A percentile compares a stretch with the other conserved stretches of the same genome.
These are phyloP conservation scores for Diplodia corticola DNA, from an alignment of 2,329 filamentous ascomycete species.

Conservation along the genomic window DNA sequence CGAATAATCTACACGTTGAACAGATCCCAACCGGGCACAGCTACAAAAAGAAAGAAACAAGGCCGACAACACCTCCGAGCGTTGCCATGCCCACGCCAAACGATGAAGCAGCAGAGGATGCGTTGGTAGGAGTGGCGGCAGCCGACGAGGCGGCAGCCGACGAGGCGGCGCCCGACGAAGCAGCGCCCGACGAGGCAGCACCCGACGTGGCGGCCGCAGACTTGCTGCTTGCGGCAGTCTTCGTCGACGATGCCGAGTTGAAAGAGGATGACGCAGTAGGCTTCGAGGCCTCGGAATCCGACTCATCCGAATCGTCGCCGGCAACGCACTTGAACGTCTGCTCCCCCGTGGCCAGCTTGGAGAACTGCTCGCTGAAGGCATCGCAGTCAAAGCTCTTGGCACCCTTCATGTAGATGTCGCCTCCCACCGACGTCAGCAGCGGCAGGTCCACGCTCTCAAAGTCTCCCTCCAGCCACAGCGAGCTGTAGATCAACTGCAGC, in stretches of 20 bases:
- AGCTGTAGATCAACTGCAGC: background rate
- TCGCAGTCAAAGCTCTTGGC: slow-evolving; percentile 6
- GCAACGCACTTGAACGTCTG: slow-evolving; percentile 8
- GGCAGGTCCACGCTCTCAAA: slow-evolving; percentile 2
- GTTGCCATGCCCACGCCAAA: background rate
- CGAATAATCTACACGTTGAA: background rate
- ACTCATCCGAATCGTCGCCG: background rate
- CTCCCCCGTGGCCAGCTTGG: background rate
- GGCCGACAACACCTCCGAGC: background rate
- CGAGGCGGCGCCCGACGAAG: background rate
- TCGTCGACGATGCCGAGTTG: background rate
- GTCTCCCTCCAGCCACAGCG: slow-evolving; percentile 7
- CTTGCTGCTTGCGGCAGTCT: background rate
- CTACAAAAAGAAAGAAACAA: background rate
- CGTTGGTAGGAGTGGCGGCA: background rate
- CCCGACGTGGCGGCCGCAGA: background rate
- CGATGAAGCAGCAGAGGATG: background rate
- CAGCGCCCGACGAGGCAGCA: background rate
- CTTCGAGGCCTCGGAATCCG: background rate
- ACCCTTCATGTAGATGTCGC: slow-evolving; percentile 9
- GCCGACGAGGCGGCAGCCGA: background rate
- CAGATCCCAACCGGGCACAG: background rate
- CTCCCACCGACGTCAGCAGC: background rate
- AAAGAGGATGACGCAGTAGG: background rate
- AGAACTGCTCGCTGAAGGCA: background rate